Evolutionary conservation across 208 protist species (phyloP).

Genomic region (Polymyxa betae): DNA sequence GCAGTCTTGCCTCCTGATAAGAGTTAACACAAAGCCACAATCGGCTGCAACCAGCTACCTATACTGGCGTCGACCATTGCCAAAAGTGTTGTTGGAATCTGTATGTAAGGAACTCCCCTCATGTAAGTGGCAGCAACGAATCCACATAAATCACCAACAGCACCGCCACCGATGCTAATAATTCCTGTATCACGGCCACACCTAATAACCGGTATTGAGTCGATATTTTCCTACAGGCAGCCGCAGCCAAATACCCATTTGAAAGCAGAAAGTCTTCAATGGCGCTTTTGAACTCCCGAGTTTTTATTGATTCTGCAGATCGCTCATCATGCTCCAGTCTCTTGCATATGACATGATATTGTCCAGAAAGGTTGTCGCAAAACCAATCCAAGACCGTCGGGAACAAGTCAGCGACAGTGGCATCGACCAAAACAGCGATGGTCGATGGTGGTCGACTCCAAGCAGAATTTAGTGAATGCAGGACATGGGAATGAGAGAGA

Average conservation of each 20-base stretch:
- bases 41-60: constrained; percentile 67
- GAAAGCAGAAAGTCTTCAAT: constrained; percentile 65
- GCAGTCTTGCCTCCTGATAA: constrained; percentile 71
- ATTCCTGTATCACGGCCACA: not conserved
- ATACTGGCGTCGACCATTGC: constrained; percentile 81
- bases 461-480: no score
- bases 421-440: no score
- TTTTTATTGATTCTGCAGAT: no score
- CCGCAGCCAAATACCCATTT: constrained; percentile 73
- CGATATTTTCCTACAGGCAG: not conserved
- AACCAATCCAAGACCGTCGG: no score
- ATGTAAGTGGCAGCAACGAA: constrained; percentile 81
- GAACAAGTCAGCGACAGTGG: no score
- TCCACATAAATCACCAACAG: constrained; percentile 79
- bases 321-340: no score
- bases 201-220: not conserved
- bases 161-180: constrained; percentile 61
- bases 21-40: not conserved
- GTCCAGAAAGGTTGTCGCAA: no score
- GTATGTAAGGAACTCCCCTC: constrained; percentile 70
- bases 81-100: constrained; percentile 75
- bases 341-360: no score
- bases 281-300: constrained; percentile 18
- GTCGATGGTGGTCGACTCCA: no score
- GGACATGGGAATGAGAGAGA: no score